Base-by-base conservation (phyloP, 225 moss, liverwort and hornwort species). In the Marchantia paleacea region DNA sequence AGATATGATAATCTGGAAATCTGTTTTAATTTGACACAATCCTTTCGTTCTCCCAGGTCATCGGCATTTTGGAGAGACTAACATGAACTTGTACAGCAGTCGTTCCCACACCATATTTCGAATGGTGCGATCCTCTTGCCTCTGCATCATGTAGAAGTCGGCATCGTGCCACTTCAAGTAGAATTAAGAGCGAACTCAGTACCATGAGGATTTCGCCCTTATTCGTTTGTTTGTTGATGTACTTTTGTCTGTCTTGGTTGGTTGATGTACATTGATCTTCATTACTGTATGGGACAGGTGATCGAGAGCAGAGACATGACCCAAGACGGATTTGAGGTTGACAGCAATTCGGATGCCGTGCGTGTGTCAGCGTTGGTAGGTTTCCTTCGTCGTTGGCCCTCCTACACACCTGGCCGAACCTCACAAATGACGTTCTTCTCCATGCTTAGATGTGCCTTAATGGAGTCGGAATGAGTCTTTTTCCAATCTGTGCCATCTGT, bases 41-140 rank as follows among this genome's bases (percentile, higher is more conserved):
- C 12, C 6, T 57, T 29, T 28, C 25, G 10, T 47, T 30, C 24
- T 78, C 4, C 75, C 86, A 96, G 96, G 87, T 80, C 94, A 96
- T 81, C 89, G 96, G 51, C 92, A 90, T 77, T 92, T 96, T 18
- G 96, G 94, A 76, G 92, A 96, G 79, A 96, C 96, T 57, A 90
- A 96, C 80, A 96, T 96, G 94, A 96, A 96, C 78, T 83, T 94
- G 65, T 90, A 96, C 79, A 96, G 96, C 80, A 96, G 96, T 86
- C 88, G 94, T 55, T 94, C 96, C 68, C 96, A 96, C 80, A 90
- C 94, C 29, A 96, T 96, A 80, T 94, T 96, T 81, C 90, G 94
- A 73, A 90, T 96, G 96, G 96, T 96, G 81, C 84, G 81, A 22
- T 7, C 13, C 62, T 39, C 16, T 30, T 12, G 12, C 65, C 72